Evolutionary conservation across 176 grass and related monocot genomes (phyloP), one percentile per base, ranked within the genome.

Genomic region (Ampelocalamus luodianensis): DNA sequence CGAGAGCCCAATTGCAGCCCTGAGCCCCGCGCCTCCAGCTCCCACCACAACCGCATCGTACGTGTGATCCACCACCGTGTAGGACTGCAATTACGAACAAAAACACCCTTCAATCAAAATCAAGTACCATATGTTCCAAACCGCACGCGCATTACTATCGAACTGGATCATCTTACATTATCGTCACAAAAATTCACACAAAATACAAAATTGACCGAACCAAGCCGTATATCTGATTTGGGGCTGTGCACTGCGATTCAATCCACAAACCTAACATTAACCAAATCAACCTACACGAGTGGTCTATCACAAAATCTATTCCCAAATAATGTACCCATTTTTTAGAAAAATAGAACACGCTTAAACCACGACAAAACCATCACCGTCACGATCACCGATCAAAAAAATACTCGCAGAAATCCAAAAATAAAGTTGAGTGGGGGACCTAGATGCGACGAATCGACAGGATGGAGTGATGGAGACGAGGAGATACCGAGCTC

Each of bases 11-110:
- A 98, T 98, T 46, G 95, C 95, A 3, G 95, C 93, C 46, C 95
- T 89, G 10, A 98, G 91, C 29, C 95, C 95, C 23, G 95, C 95
- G 45, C 95, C 95, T 27, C 95, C 95, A 68, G 95, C 95, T 26
- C 95, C 95, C 51, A 98, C 92, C 37, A 98, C 95, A 6, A 98
- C 93, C 12, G 95, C 95, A 87, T 98, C 95, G 81, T 98, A 98
- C 11, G 87, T 85, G 87, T 98, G 95, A 71, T 98, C 95, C 37
- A 98, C 95, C 78, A 98, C 72, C 82, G 95, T 95, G 81, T 98
- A 98, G 10, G 88, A 94, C 85, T 87, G 85, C 58, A 45, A 69
- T 69, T 27, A 58, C 10, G 56, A 13, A 68, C 78, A 51, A 10
- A 71, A 65, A 1, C 37, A 54, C 50, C 51, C 36, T 3, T 54